These are phyloP conservation scores for Hypoxylon rubiginosum DNA, from an alignment of 2,329 filamentous ascomycete genomes.

Conservation along the genomic window DNA sequence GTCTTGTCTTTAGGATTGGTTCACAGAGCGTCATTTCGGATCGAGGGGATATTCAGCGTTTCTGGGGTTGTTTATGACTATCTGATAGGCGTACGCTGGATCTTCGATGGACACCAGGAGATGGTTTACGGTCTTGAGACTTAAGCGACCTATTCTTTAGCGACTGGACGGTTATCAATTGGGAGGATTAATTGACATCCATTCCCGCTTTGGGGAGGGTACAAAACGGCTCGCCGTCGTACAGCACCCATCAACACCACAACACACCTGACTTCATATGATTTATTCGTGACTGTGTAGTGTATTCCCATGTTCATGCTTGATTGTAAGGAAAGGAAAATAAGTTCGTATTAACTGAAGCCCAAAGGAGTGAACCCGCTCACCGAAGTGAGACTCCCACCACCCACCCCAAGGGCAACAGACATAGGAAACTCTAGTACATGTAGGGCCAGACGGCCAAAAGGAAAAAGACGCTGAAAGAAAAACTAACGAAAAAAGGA, in stretches of 20 bases:
- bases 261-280: no score
- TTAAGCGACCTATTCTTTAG: no score
- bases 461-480: background rate
- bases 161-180: no score
- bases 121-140: no score
- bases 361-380: slow-evolving; percentile 20
- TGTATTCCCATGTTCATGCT: background rate
- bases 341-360: background rate
- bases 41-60: background rate
- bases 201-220: no score
- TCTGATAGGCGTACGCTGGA: no score
- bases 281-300: no score
- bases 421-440: slow-evolving; percentile 3
- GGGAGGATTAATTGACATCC: no score
- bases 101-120: no score
- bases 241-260: no score
- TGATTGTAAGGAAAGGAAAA: background rate
- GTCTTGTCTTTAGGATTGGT: background rate
- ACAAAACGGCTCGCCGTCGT: no score
- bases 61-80: background rate
- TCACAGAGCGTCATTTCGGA: background rate
- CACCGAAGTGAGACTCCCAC: slow-evolving; percentile 20
- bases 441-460: background rate
- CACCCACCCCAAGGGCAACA: slow-evolving; percentile 21
- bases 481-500: background rate